Base-by-base conservation (phyloP, 768 basidiomycete species). In the Mycena leptocephala region DNA sequence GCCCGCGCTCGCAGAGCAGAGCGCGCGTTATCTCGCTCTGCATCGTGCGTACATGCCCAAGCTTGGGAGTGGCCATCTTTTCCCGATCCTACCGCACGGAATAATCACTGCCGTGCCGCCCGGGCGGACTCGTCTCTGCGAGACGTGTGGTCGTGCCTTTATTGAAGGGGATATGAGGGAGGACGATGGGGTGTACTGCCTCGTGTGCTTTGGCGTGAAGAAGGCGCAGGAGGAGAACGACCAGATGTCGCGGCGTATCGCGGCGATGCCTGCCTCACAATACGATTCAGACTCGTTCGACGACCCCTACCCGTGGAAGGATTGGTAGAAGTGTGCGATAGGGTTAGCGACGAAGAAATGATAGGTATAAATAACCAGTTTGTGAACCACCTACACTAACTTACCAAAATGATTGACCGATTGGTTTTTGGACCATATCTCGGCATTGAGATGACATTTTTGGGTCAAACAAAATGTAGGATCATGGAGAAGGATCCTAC, bases 1-100 rank as follows among this genome's bases (percentile, higher is more conserved):
- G 37, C 62, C 62, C 41, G 39, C 41, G 30, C 62, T 64, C 26
- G 37, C 37, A 14, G 62, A 26, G 62, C 62, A 64, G 41, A 64
- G 62, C 62, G 62, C 39, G 16, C 62, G 62, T 26, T 64, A 64
- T 46, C 62, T 64, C 41, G 43, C 62, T 43, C 62, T 64, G 26
- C 62, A 64, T 64, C 62, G 37, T 30, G 62, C 39, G 39, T 1
- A 30, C 14, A 64, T 28, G n/a, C n/a, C n/a, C n/a, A n/a, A n/a
- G n/a, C n/a, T n/a, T n/a, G n/a, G n/a, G n/a, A n/a, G n/a, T n/a
- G 62, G 62, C 62, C 41, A 64, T 64, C 28, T 16, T 64, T 64
- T 64, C 62, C 62, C 41, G 41, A 64, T 64, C 28, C 62, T 64
- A 46, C 62, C 62, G 28, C 62, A 43, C 41, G 62, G 62, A 46